Base-by-base conservation (phyloP, 192 early-diverging fungal genomes). In the Coemansia sp. region DNA sequence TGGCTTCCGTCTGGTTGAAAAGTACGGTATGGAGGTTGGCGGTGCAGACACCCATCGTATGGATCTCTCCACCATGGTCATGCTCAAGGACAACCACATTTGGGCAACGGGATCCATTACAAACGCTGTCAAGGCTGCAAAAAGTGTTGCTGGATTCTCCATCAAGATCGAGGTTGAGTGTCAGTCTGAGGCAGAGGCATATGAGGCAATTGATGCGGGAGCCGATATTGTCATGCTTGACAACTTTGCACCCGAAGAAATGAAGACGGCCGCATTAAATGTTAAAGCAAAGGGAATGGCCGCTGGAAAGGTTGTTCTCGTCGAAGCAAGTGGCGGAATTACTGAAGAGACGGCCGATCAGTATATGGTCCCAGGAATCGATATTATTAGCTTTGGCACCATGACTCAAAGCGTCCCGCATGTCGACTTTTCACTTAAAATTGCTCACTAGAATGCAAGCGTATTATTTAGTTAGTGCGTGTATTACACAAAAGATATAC, bases 61-160 rank as follows among this genome's bases (percentile, higher is more conserved):
- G 85, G 94, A 97, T 72, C 81, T 99, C 49, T 96, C 93, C 4
- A 86, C 91, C 14, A 96, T 97, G 94, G 90, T 99, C 52, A 99
- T 99, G 96, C 83, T 99, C 48, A 99, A 99, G 76, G 96, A 99
- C 80, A 97, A 98, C 80, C 96, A 98, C 62, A 88, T 98, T 56
- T 98, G 96, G 96, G 85, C 85, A 53, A 85, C 84, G 40, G 88
- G 96, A 0, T 96, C 93, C 0, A 96, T 98, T 61, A 93, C 93
- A 19, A 80, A 82, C n/a, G 94, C 96, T 8, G 90, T 97, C 1
- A 55, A 85, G 43, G 72, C 84, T 23, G 96, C 96, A 2, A 84
- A 89, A 34, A 58, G 67, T 18, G 91, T 91, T 0, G 90, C 90
- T 39, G 94, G 96, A 0, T 96, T 98, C 63, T 84, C 93, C 9